Base-by-base conservation (phyloP, 805 yeast genomes). In the Cyberlindnera japonica region DNA sequence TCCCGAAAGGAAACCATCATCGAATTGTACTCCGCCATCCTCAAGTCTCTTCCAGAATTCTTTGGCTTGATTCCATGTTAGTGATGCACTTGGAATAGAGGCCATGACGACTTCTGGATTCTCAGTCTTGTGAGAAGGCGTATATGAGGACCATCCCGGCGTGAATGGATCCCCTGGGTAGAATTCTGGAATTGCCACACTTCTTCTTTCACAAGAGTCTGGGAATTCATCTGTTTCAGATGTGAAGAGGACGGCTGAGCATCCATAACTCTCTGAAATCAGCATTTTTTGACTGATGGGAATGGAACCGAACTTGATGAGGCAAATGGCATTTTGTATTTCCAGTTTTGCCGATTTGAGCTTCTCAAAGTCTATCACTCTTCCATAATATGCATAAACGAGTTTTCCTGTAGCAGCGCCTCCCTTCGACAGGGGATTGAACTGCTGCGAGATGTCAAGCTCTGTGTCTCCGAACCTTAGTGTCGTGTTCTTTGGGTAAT, bases 161-260 rank as follows among this genome's bases (percentile, higher is more conserved):
- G 84, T 72, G 25, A 85, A 57, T 4, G 88, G 75, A 58, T 89
- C 93, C 8, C 97, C 97, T 1, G 91, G 75, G 42, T 77, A 74
- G 38, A 62, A 63, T 41, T 81, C 77, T 1, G 81, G 71, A 25
- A 76, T 60, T 0, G 79, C 83, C 5, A 80, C 83, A 31, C 82
- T 69, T 32, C 56, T 54, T 38, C 56, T 54, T 47, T 67, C 69
- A 5, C 57, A 54, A 2, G 59, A 47, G 21, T 60, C 61, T 3
- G 60, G 58, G 35, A 59, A 57, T 3, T 53, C 54, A 12, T 74
- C 59, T 5, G 44, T 50, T 25, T 47, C 54, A 2, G 72, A 70
- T 13, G 89, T 76, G 54, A 87, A 84, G 0, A 91, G 56, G 0
- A 86, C 72, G 3, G 83, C 98, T 13, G 61, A 64, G 0, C 81